A percentile compares a stretch with the other conserved stretches of the same genome.
Evolutionary conservation across 2,329 filamentous ascomycete genomes (phyloP).

Genomic region (Cytospora schulzeri): DNA sequence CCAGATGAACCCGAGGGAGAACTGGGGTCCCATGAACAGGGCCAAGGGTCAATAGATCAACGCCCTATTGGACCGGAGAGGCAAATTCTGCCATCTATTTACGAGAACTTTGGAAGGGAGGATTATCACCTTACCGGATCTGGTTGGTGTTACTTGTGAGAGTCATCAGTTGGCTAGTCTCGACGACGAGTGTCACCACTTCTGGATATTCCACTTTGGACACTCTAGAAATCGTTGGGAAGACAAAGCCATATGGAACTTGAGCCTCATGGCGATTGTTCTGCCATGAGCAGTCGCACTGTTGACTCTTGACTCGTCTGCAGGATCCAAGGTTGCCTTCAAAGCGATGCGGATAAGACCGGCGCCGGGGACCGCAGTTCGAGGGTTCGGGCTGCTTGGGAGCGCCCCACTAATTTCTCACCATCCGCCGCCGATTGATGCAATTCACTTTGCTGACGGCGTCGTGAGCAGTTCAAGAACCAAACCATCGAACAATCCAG

Average conservation of each 20-base stretch:
- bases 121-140: not conserved
- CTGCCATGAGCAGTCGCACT: not conserved
- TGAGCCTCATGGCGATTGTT: not conserved
- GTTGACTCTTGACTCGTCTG: not conserved
- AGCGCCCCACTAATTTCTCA: conserved; percentile 8
- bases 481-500: not conserved
- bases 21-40: conserved; percentile 85
- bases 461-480: conserved; percentile 4
- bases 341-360: not conserved
- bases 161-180: not conserved
- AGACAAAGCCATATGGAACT: not conserved
- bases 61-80: not conserved
- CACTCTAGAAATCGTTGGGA: not conserved
- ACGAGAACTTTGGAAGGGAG: not conserved
- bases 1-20: conserved; percentile 84
- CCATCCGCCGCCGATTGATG: conserved; percentile 6
- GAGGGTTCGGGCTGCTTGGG: conserved; percentile 1
- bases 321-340: not conserved
- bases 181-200: not conserved
- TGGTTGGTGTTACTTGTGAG: not conserved
- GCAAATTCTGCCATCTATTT: not conserved
- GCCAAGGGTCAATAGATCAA: conserved; percentile 43
- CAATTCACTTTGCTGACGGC: conserved; percentile 5
- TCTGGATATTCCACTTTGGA: not conserved
- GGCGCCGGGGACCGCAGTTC: not conserved